Conservation (phyloP, 345 rosid genomes). For the Bruguiera parviflora region DNA sequence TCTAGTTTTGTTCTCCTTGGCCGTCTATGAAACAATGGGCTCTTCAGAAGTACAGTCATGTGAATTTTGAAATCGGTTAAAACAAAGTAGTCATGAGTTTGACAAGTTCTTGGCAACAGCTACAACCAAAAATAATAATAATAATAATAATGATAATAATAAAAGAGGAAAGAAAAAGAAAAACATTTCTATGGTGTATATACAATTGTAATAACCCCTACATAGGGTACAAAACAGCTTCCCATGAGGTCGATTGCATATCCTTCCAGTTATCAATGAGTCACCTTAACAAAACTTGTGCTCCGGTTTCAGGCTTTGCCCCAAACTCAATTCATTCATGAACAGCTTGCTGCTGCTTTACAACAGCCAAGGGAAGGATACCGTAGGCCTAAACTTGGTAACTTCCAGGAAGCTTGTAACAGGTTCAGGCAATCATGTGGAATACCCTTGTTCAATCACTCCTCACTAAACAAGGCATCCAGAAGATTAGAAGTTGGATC, state of each 20-base stretch:
- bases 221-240: too few species aligned
- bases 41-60: too few species aligned
- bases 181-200: too few species aligned
- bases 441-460: slow-evolving; percentile 18
- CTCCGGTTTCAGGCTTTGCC: background rate
- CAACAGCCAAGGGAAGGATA: background rate
- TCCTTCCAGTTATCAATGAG: background rate
- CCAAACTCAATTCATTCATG: background rate
- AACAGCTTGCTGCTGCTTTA: slow-evolving; percentile 12
- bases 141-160: too few species aligned
- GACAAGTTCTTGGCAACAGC: background rate
- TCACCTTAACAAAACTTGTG: background rate
- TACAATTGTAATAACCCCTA: too few species aligned
- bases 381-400: background rate
- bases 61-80: too few species aligned
- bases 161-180: too few species aligned
- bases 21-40: too few species aligned
- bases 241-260: too few species aligned
- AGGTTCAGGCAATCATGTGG: background rate
- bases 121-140: background rate
- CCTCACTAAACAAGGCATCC: slow-evolving; percentile 50
- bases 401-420: slow-evolving; percentile 2
- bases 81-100: too few species aligned
- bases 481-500: slow-evolving; percentile 52
- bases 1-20: too few species aligned